Base-by-base conservation (phyloP, 2,329 filamentous ascomycete species). In the Phialophora macrospora region DNA sequence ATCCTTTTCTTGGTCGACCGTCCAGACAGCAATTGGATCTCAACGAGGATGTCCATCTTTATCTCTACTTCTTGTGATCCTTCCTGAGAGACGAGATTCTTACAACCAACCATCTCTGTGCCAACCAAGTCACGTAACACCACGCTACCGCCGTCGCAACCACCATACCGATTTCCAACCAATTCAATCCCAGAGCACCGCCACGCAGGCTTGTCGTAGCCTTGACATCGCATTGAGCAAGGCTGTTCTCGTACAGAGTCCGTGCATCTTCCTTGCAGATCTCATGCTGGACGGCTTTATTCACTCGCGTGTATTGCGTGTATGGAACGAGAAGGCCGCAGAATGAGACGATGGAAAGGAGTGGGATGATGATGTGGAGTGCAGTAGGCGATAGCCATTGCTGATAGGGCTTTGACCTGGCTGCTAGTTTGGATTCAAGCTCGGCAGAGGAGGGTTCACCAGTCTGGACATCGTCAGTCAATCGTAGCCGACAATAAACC, bases 191-290 rank as follows among this genome's bases (percentile, higher is more conserved):
- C 17, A 67, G 12, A 24, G 48, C 57, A 28, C 60, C 60, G 44
- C 60, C 64, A 26, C 30, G 51, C 8, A 62, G 44, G 34, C 44
- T 48, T 24, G 51, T 32, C 7, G 58, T 55, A 7, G 60, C 51
- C 28, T 30, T 55, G 26, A 32, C 48, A 22, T 63, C 55, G 34
- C 66, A 68, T 48, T 48, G 28, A 30, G 38, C 55, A 26, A 68
- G 66, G 41, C 55, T 61, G 14, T 54, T 63, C 34, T 68, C 28
- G 55, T 61, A 68, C 14, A 60, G 30, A 17, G 8, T 58, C 20
- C 57, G 38, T 7, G 60, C 63, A 41, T 48, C 30, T 32, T 26
- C 22, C 30, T 62, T 65, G 56, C 66, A 68, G 8, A 51, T 51
- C 32, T 65, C 62, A 20, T 60, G 51, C 24, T n/a, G 11, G 32